These are phyloP conservation scores for Xylogone sp. DNA, from an alignment of 2,329 filamentous ascomycete species.

Conservation along the genomic window DNA sequence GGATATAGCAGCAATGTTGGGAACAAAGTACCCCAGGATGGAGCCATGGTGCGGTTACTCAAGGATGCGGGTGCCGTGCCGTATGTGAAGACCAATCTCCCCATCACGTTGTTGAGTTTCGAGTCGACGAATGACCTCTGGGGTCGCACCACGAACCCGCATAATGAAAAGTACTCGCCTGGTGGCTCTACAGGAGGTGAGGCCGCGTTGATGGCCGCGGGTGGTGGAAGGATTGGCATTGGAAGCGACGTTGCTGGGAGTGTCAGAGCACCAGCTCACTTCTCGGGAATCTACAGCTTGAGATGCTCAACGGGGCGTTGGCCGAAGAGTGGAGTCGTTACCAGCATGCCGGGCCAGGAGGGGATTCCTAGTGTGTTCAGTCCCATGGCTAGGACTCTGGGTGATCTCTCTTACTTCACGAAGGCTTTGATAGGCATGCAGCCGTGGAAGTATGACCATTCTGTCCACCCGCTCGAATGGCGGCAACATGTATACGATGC, in stretches of 20 bases:
- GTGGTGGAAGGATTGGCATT: constrained; percentile 79
- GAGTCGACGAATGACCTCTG: constrained; percentile 60
- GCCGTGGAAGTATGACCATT: constrained; percentile 86
- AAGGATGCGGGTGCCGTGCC: constrained; percentile 87
- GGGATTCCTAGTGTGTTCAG: constrained; percentile 86
- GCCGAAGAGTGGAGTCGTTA: constrained; percentile 80
- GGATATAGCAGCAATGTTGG: constrained; percentile 73
- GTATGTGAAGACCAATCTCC: constrained; percentile 89
- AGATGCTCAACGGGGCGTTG: constrained; percentile 86
- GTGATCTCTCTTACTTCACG: constrained; percentile 82
- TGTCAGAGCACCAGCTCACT: constrained; percentile 82
- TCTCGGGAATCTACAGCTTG: constrained; percentile 82
- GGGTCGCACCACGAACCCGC: constrained; percentile 79
- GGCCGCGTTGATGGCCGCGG: constrained; percentile 73
- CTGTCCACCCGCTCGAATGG: constrained; percentile 83
- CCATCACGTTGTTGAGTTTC: constrained; percentile 58
- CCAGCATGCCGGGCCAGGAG: constrained; percentile 90
- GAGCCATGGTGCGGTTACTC: constrained; percentile 68
- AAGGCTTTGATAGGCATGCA: constrained; percentile 73
- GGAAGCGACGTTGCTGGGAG: constrained; percentile 90
- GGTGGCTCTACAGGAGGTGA: constrained; percentile 76
- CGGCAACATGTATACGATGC: constrained; percentile 56
- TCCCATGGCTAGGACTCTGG: constrained; percentile 84
- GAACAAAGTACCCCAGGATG: constrained; percentile 69
- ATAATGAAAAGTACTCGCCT: constrained; percentile 78